phyloP scores from a whole-genome alignment of 805 yeast species.

The Myxozyma udenii region DNA sequence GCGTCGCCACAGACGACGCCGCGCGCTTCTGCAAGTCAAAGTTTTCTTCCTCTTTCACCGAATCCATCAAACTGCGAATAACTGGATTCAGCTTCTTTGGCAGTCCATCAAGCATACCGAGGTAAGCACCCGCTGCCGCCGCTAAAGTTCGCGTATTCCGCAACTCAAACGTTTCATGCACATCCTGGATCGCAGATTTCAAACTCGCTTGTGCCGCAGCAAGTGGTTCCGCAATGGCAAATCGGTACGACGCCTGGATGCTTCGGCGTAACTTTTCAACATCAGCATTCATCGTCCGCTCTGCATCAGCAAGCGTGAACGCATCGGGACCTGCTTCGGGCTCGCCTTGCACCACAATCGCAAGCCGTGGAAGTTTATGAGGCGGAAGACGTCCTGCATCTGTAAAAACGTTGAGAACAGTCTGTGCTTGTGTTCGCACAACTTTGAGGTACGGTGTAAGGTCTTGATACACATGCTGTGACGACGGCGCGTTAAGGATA shows the following conservation, averaged over 20 bases:
- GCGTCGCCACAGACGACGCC: constrained; percentile 62
- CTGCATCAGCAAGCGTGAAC: constrained; percentile 75
- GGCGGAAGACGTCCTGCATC: constrained; percentile 72
- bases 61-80: constrained; percentile 87
- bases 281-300: constrained; percentile 59
- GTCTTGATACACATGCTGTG: constrained; percentile 64
- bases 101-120: constrained; percentile 52
- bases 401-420: constrained; percentile 71
- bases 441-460: constrained; percentile 81
- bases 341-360: constrained; percentile 92
- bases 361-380: constrained; percentile 71
- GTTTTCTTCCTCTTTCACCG: constrained; percentile 73
- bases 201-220: constrained; percentile 77
- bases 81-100: constrained; percentile 87
- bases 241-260: constrained; percentile 65
- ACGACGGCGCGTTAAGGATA: constrained; percentile 7
- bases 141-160: constrained; percentile 61
- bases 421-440: constrained; percentile 82
- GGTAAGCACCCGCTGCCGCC: constrained; percentile 69
- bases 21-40: constrained; percentile 65
- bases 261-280: constrained; percentile 62
- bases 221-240: constrained; percentile 65
- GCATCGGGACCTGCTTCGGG: constrained; percentile 92
- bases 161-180: constrained; percentile 48
- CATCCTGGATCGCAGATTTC: constrained; percentile 62